Base-by-base conservation (phyloP, 2,329 filamentous ascomycete species). In the Cyclaneusma minus region DNA sequence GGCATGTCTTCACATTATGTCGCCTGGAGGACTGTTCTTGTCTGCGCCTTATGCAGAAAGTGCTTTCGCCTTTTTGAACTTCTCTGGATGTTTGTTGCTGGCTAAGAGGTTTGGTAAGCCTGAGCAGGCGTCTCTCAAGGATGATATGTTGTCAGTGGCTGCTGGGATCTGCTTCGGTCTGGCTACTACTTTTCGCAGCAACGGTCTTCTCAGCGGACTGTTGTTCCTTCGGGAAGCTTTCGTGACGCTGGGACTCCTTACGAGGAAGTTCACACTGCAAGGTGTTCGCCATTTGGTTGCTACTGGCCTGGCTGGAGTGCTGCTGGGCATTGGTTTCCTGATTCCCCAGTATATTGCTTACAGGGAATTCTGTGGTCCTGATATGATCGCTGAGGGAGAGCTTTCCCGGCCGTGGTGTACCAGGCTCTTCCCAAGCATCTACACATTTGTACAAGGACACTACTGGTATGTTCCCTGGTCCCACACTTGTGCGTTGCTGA, bases 1-100 rank as follows among this genome's bases (percentile, higher is more conserved):
- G 6, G 70, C 82, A 3, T 55, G 66, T 10, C 56, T 95, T 25
- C 83, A 95, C 48, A 64, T 92, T 29, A 45, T 95, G 25, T 89
- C 81, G 0, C 87, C 89, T 0, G 89, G 80, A 0, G 87, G 87
- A 1, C 53, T 94, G 3, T 95, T 98, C 46, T 65, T 98, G 11
- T 85, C 78, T 0, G 77, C 85, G 0, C 83, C 87, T 0, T 92
- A 89, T 49, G 65, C 71, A 7, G 89, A 98, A 54, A 71, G 78
- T 35, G 50, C 75, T 0, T 94, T 84, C 49, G 73, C 87, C 0
- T 58, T 80, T 13, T 56, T 93, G 17, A 79, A 78, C 21, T 81
- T 94, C 41, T 39, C 62, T 1, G 89, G 83, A 1, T 73, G 72
- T 41, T 61, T 79, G 16, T 48, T 77, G 24, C 89, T 87, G 46